These are phyloP conservation scores for Fraxinus americana DNA, from an alignment of 257 asterid genomes.

Conservation along the genomic window DNA sequence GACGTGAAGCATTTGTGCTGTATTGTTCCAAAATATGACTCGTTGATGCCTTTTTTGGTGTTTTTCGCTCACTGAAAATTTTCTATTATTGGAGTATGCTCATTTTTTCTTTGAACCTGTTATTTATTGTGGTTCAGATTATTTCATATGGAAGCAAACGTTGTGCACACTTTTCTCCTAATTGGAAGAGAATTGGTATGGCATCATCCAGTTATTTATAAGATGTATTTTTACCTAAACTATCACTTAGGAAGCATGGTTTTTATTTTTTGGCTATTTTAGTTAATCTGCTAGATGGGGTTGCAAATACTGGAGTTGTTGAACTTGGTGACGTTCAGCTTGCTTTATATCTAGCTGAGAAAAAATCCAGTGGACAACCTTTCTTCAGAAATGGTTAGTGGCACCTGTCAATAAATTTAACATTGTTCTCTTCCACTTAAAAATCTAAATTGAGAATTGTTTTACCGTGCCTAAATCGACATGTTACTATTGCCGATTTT, in stretches of 20 bases:
- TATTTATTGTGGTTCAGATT: conserved; percentile 49
- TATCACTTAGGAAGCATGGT: conserved; percentile 19
- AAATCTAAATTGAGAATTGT: not conserved
- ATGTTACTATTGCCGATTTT: not conserved
- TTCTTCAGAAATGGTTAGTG: conserved; percentile 77
- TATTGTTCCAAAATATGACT: not conserved
- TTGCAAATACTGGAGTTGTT: conserved; percentile 75
- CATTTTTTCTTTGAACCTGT: conserved; percentile 22
- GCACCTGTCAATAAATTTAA: conserved; percentile 7
- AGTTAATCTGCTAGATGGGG: conserved; percentile 78
- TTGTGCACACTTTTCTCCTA: conserved; percentile 61
- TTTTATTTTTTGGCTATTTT: conserved; percentile 23
- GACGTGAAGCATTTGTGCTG: not conserved
- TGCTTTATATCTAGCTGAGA: conserved; percentile 75
- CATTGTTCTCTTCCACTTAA: conserved; percentile 6
- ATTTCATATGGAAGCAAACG: conserved; percentile 73
- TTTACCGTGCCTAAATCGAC: not conserved
- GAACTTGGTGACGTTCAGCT: conserved; percentile 84
- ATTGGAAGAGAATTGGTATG: conserved; percentile 86
- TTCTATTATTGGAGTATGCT: not conserved
- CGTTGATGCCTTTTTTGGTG: not conserved
- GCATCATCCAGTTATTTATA: conserved; percentile 13
- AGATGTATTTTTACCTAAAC: conserved; percentile 15
- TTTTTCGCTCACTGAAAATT: conserved; percentile 6
- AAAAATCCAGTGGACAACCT: conserved; percentile 75